Percentiles rank a stretch among this genome's conserved stretches.
phyloP scores from a whole-genome alignment of 805 yeast species.

The Yamadazyma endophytica region DNA sequence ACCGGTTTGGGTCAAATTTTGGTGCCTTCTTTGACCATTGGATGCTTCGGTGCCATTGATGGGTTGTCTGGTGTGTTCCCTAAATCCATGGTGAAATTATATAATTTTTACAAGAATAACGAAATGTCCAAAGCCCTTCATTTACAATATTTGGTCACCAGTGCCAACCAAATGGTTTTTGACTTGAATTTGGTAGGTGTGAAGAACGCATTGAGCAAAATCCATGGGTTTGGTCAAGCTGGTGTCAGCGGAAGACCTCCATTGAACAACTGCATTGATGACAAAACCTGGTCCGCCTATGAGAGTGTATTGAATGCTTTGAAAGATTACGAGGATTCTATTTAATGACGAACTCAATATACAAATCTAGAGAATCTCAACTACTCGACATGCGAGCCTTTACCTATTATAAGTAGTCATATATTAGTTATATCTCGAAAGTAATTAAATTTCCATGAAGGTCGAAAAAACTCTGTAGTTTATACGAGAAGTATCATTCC shows the following conservation, averaged over 20 bases:
- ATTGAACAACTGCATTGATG: slow-evolving; percentile 6
- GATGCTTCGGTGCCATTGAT: slow-evolving; percentile 20
- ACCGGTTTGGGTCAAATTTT: slow-evolving; percentile 23
- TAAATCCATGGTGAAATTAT: slow-evolving; percentile 16
- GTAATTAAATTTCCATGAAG: no score
- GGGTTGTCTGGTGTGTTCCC: slow-evolving; percentile 22
- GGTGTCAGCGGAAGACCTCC: slow-evolving; percentile 10
- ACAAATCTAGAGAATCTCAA: no score
- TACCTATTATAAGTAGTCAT: no score
- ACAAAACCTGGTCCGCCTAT: slow-evolving; percentile 3
- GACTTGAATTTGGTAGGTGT: slow-evolving; percentile 28
- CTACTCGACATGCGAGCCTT: no score
- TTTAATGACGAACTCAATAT: no score
- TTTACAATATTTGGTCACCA: slow-evolving; percentile 17
- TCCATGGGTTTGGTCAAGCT: slow-evolving; percentile 18
- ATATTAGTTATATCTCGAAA: no score
- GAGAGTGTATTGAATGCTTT: slow-evolving; percentile 7
- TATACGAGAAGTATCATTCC: no score
- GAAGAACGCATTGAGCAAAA: slow-evolving; percentile 17
- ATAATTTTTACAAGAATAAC: slow-evolving; percentile 10
- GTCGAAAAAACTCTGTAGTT: no score
- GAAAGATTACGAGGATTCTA: slow-evolving; percentile 5
- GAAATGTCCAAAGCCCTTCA: slow-evolving; percentile 10
- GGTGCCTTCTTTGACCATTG: slow-evolving; percentile 19
- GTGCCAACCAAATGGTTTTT: slow-evolving; percentile 21